A percentile compares a stretch with the other conserved stretches of the same genome.
Evolutionary conservation across 129 eudicot species (phyloP).

Genomic region (Erigeron canadensis): DNA sequence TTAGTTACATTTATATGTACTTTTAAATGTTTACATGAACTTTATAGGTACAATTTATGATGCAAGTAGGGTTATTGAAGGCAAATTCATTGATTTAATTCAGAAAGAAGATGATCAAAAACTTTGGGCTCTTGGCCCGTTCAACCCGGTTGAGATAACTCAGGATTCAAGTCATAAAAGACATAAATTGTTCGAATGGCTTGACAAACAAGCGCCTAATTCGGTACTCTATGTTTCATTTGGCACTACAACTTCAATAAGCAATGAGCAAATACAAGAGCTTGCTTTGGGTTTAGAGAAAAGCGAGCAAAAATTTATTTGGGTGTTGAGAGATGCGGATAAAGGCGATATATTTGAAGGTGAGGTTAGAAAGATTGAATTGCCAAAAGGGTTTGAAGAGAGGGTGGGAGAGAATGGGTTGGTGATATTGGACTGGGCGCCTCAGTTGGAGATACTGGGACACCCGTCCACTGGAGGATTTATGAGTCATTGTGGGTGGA

Average conservation of each 20-base stretch:
- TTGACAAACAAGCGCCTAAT: constrained; percentile 36
- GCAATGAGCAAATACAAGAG: constrained; percentile 48
- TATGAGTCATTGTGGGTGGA: constrained; percentile 58
- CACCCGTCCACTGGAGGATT: constrained; percentile 47
- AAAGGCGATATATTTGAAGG: constrained; percentile 36
- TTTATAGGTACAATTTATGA: constrained; percentile 26
- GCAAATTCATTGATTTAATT: constrained; percentile 34
- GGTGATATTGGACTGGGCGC: constrained; percentile 47
- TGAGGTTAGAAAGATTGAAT: constrained; percentile 20
- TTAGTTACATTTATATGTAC: background rate
- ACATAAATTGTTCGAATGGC: constrained; percentile 43
- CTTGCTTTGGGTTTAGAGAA: constrained; percentile 50
- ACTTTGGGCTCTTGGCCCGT: constrained; percentile 53
- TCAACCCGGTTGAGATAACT: constrained; percentile 32
- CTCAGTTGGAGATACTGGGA: constrained; percentile 37
- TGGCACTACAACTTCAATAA: constrained; percentile 49
- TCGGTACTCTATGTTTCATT: constrained; percentile 51
- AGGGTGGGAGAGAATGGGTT: constrained; percentile 36
- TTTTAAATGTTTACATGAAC: background rate
- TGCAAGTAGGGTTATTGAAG: constrained; percentile 37
- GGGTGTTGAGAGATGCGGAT: constrained; percentile 60
- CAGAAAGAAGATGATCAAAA: constrained; percentile 21
- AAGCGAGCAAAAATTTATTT: constrained; percentile 44
- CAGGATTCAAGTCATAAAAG: background rate
- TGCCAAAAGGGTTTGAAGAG: constrained; percentile 38